phyloP scores from a whole-genome alignment of 2,329 filamentous ascomycete genomes.

The Boeremia exigua region DNA sequence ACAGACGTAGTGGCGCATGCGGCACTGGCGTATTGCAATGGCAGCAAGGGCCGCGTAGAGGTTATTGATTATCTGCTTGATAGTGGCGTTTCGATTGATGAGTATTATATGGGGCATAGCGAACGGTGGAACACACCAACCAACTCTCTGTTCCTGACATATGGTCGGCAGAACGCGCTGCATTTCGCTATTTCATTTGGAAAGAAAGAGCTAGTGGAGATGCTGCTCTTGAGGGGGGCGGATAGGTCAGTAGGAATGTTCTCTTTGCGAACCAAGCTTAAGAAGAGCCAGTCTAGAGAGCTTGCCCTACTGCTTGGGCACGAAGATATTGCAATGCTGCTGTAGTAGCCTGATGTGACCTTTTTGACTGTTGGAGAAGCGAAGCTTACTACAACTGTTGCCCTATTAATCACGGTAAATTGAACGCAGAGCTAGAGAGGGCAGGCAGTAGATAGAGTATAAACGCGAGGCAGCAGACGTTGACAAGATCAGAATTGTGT shows the following conservation, averaged over 20 bases:
- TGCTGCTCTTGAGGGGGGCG: background rate
- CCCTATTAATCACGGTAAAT: background rate
- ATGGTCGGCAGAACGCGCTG: background rate
- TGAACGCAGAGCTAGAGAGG: background rate
- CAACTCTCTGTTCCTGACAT: background rate
- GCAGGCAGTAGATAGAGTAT: background rate
- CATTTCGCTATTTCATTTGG: background rate
- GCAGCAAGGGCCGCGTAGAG: background rate
- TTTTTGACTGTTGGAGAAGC: background rate
- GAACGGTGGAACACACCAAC: background rate
- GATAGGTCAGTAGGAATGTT: background rate
- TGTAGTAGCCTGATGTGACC: background rate
- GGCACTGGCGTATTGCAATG: background rate
- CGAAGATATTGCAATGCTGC: background rate
- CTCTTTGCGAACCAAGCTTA: background rate
- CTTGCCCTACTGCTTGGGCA: background rate
- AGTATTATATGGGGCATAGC: constrained; percentile 3
- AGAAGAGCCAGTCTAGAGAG: background rate
- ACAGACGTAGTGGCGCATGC: constrained; percentile 2
- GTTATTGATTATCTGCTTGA: background rate
- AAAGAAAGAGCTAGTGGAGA: background rate
- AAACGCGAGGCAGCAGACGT: background rate
- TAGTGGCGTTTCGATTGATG: background rate
- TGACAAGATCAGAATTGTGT: background rate
- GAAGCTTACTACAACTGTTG: background rate